phyloP scores from a whole-genome alignment of 2,329 filamentous ascomycete genomes.

The Pestalotiopsis sp. region DNA sequence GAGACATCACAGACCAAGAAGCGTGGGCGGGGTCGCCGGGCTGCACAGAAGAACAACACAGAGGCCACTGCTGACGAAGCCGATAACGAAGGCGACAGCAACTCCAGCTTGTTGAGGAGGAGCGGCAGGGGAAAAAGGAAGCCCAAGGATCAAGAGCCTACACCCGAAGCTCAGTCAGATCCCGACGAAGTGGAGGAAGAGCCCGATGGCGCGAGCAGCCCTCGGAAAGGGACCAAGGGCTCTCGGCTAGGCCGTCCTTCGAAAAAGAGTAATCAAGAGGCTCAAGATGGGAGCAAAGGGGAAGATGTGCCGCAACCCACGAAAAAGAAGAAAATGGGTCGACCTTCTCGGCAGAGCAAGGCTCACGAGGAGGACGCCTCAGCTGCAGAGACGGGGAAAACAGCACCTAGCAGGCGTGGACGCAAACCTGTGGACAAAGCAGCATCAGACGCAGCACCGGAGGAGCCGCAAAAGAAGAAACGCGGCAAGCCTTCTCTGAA shows the following conservation, averaged over 20 bases:
- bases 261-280: background rate
- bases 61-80: slow-evolving; percentile 28
- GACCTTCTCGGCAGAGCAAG: slow-evolving; percentile 13
- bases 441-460: background rate
- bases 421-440: background rate
- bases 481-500: slow-evolving; percentile 18
- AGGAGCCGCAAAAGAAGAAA: slow-evolving; percentile 9
- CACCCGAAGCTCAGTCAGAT: background rate
- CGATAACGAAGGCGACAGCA: slow-evolving; percentile 32
- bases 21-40: slow-evolving; percentile 15
- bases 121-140: slow-evolving; percentile 10
- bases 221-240: slow-evolving; percentile 22
- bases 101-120: slow-evolving; percentile 15
- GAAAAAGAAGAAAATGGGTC: slow-evolving; percentile 16
- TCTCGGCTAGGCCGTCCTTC: slow-evolving; percentile 15
- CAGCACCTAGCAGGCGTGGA: slow-evolving; percentile 11
- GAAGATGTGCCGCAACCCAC: slow-evolving; percentile 10
- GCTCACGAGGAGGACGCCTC: background rate
- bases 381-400: background rate
- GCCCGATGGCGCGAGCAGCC: slow-evolving; percentile 23
- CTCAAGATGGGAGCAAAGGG: background rate
- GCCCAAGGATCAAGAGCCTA: background rate
- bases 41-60: slow-evolving; percentile 3
- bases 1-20: slow-evolving; percentile 5
- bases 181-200: slow-evolving; percentile 5